Conservation (phyloP, 345 rosid genomes). For the Lepidium aucheri region DNA sequence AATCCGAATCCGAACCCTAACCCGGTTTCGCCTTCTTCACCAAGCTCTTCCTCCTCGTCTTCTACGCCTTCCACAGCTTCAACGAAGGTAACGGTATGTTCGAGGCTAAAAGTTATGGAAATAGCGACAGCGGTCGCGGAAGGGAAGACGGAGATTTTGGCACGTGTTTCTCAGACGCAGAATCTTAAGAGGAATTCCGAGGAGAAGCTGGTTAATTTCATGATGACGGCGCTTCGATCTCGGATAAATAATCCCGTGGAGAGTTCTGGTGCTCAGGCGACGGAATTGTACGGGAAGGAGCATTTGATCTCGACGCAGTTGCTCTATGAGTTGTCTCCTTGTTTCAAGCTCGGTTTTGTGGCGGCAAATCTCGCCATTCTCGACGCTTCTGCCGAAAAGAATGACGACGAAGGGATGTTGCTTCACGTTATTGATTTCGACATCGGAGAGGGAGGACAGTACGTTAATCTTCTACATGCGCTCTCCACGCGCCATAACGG, state of each 20-base stretch:
- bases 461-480: conserved; percentile 56
- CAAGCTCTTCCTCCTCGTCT: conserved; percentile 70
- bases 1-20: conserved; percentile 18
- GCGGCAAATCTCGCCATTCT: conserved; percentile 85
- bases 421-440: conserved; percentile 79
- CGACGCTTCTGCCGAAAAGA: conserved; percentile 28
- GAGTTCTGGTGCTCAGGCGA: conserved; percentile 37
- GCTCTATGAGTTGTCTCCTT: conserved; percentile 67
- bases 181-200: conserved; percentile 57
- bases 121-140: conserved; percentile 77
- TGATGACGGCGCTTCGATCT: conserved; percentile 53
- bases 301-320: conserved; percentile 48
- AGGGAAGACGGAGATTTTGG: conserved; percentile 55
- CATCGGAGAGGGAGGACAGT: conserved; percentile 73
- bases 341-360: conserved; percentile 75
- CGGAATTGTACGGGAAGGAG: conserved; percentile 53
- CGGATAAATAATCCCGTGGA: conserved; percentile 43
- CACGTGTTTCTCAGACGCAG: conserved; percentile 41
- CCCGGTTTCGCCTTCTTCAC: conserved; percentile 42
- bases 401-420: not conserved
- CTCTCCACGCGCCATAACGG: conserved; percentile 41
- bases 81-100: conserved; percentile 33
- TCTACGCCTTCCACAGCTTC: conserved; percentile 59
- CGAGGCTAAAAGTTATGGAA: conserved; percentile 56
- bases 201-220: conserved; percentile 58